Conservation (phyloP, 768 basidiomycete species). For the Leccinum sublutescens region DNA sequence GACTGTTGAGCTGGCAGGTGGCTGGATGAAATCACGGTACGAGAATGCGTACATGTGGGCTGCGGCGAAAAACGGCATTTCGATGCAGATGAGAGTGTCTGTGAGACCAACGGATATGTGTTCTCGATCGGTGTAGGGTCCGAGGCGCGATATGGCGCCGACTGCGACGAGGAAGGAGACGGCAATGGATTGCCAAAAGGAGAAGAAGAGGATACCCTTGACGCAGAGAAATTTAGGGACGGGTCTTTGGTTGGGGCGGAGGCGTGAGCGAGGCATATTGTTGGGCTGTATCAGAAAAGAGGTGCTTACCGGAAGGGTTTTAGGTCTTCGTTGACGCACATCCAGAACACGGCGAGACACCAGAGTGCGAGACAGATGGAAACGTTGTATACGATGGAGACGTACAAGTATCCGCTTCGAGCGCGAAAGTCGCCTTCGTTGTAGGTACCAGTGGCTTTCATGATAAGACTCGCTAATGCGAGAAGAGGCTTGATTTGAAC, state of each 20-base stretch:
- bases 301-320: slow-evolving; percentile 75
- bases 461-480: slow-evolving; percentile 76
- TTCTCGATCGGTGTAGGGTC: slow-evolving; percentile 83
- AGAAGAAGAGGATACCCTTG: slow-evolving; percentile 97
- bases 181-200: slow-evolving; percentile 93
- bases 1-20: slow-evolving; percentile 42
- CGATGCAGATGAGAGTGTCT: slow-evolving; percentile 89
- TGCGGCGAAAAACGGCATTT: slow-evolving; percentile 97
- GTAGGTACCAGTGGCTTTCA: slow-evolving; percentile 86
- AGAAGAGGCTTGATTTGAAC: slow-evolving; percentile 94
- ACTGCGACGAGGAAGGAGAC: slow-evolving; percentile 89
- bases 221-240: slow-evolving; percentile 98
- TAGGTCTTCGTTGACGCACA: slow-evolving; percentile 84
- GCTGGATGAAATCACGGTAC: slow-evolving; percentile 68
- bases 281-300: not conserved
- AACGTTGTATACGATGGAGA: slow-evolving; percentile 81
- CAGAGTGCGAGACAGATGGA: slow-evolving; percentile 81
- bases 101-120: slow-evolving; percentile 89
- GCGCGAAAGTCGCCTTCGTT: slow-evolving; percentile 85
- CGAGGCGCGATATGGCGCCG: slow-evolving; percentile 70
- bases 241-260: slow-evolving; percentile 46
- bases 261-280: not conserved
- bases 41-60: slow-evolving; percentile 96
- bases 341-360: slow-evolving; percentile 97
- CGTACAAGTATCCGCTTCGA: slow-evolving; percentile 87